These are phyloP conservation scores for Kwoniella dendrophila DNA, from an alignment of 768 basidiomycete genomes.

Conservation along the genomic window DNA sequence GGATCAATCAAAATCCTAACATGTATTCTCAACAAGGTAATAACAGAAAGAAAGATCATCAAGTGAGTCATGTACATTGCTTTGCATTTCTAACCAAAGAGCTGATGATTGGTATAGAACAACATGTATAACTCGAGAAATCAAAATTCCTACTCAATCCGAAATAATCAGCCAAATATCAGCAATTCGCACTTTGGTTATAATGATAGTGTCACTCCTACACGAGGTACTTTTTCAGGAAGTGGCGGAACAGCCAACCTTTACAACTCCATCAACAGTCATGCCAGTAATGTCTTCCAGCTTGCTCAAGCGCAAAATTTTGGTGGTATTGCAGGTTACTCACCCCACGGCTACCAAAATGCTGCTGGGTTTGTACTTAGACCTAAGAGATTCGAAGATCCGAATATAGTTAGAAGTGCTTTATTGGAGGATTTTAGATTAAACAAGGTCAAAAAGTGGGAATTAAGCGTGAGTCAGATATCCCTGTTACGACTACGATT, in stretches of 20 bases:
- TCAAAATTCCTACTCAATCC: background rate
- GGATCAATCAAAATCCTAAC: background rate
- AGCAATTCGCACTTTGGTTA: constrained; percentile 17
- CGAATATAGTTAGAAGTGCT: constrained; percentile 64
- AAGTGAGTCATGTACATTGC: constrained; percentile 3
- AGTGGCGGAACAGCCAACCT: background rate
- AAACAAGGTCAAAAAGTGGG: constrained; percentile 77
- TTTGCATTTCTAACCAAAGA: background rate
- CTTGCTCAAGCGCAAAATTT: constrained; percentile 3
- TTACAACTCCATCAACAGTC: background rate
- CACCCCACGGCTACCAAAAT: constrained; percentile 7
- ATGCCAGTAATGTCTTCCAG: background rate
- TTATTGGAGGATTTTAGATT: constrained; percentile 82
- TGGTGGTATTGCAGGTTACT: background rate
- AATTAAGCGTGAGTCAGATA: constrained; percentile 65
- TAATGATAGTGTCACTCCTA: constrained; percentile 5
- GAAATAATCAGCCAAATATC: constrained; percentile 2
- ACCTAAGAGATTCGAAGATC: constrained; percentile 6
- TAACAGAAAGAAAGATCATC: constrained; percentile 14
- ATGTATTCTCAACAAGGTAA: constrained; percentile 15
- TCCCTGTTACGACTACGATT: too few relatives aligned
- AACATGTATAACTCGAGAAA: constrained; percentile 4
- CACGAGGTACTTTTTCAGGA: background rate
- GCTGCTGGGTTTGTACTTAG: constrained; percentile 9
- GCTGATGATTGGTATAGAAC: background rate